Percentiles rank a stretch among this genome's conserved stretches.
Conservation (phyloP, 2,329 filamentous ascomycete genomes). For the Parafenestella ontariensis region DNA sequence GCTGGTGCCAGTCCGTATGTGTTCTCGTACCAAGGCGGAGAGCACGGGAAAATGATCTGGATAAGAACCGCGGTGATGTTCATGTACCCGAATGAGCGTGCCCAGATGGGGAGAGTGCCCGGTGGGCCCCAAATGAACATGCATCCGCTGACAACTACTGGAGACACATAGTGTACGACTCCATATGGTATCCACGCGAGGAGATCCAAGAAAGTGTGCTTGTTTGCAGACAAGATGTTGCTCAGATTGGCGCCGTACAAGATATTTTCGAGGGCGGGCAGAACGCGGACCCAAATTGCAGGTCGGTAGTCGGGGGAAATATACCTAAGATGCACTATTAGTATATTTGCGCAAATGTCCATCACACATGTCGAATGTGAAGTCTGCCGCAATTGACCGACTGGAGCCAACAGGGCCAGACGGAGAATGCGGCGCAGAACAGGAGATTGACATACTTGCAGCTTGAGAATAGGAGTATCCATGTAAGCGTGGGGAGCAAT, state of each 20-base stretch:
- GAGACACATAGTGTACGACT: conserved; percentile 86
- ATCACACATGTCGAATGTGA: not conserved
- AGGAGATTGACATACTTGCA: conserved; percentile 74
- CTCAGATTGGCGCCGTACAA: conserved; percentile 94
- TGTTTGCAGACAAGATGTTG: conserved; percentile 92
- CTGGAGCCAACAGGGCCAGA: not conserved
- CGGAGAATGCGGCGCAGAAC: not conserved
- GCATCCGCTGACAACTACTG: conserved; percentile 76
- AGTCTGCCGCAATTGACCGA: not conserved
- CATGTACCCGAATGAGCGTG: conserved; percentile 89
- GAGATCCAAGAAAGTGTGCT: conserved; percentile 81
- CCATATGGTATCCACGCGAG: conserved; percentile 95
- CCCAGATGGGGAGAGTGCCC: conserved; percentile 83
- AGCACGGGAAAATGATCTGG: conserved; percentile 90
- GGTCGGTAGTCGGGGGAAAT: conserved; percentile 88
- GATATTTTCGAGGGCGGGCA: conserved; percentile 94
- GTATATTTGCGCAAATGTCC: conserved; percentile 8
- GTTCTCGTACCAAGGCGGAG: conserved; percentile 97
- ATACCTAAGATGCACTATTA: conserved; percentile 65
- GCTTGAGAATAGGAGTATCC: conserved; percentile 89
- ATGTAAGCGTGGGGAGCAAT: conserved; percentile 82
- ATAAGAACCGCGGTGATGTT: conserved; percentile 86
- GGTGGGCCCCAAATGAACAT: conserved; percentile 92
- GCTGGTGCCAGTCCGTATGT: conserved; percentile 88
- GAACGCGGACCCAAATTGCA: conserved; percentile 92